Evolutionary conservation across 1,284 basidiomycete species (phyloP), one percentile per base, ranked within the genome.

Genomic region (Crucibulum parvulum): DNA sequence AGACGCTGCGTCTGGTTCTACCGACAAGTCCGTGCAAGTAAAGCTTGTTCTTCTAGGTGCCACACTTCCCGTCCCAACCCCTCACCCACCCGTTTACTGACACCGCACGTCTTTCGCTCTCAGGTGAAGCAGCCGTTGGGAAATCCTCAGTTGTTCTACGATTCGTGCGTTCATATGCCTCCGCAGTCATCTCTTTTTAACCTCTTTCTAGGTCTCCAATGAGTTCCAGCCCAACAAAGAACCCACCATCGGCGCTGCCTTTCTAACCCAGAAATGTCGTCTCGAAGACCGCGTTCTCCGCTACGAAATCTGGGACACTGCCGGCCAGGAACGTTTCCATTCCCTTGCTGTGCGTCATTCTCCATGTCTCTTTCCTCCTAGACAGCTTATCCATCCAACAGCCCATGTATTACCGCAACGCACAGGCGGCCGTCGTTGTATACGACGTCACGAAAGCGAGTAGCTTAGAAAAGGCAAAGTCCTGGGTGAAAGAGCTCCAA

Each of bases 401-500:
- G 91, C 95, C 95, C 61, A 97, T 97, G 95, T 99, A 99, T 81
- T 99, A 99, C 78, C 92, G 97, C 72, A 98, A 99, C 70, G 96
- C 97, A 9, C 96, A 99, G 76, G 97, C 97, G 7, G 97, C 96
- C 47, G 95, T 99, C 39, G 97, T 99, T 36, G 96, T 99, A 35
- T 99, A 99, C 79, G 97, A 99, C 76, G 91, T 99, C 58, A 97
- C 95, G 56, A 96, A 96, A 75, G 90, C 91, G 60, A 87, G 92
- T 58, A 98, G 96, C 69, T 87, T 99, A 63, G 98, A 99, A 78
- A 99, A 99, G 79, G 97, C 97, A 61, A 99, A 99, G 83, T 96
- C 95, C 38, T 99, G 97, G 97, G 96, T 99, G 65, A 99, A 99
- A 83, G 97, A 99, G 80, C 86, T 99, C 34, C 98, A 99, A 78